phyloP scores from a whole-genome alignment of 179 eudicot genomes.

The Beta macrorhiza region DNA sequence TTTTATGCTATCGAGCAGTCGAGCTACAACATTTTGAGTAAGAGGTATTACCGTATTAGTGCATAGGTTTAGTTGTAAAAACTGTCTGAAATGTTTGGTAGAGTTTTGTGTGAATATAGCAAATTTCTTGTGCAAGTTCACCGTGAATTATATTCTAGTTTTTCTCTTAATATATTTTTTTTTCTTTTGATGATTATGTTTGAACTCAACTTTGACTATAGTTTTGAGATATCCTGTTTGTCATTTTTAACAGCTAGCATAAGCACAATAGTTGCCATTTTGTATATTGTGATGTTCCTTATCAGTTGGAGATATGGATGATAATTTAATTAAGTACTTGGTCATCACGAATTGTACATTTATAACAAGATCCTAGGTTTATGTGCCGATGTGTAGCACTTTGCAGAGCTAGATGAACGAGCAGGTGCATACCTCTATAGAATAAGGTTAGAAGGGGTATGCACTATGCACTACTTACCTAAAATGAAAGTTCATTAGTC shows the following conservation, averaged over 20 bases:
- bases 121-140: neutral
- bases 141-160: neutral
- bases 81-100: neutral
- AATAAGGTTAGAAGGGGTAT: too few relatives aligned
- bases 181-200: neutral
- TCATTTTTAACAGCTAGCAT: neutral
- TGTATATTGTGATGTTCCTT: too few relatives aligned
- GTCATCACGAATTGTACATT: too few relatives aligned
- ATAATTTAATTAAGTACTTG: too few relatives aligned
- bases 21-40: neutral
- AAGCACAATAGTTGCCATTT: neutral
- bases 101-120: slow-evolving; percentile 18
- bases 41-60: neutral
- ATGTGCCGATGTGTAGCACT: too few relatives aligned
- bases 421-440: too few relatives aligned
- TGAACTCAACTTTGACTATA: neutral
- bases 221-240: neutral
- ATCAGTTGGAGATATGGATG: too few relatives aligned
- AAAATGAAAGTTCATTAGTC: too few relatives aligned
- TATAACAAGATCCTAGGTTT: too few relatives aligned
- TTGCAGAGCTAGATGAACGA: too few relatives aligned
- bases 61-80: slow-evolving; percentile 9
- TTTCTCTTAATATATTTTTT: neutral
- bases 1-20: neutral
- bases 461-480: too few relatives aligned